Conservation (phyloP, 441 rosid species). For the Raphanus hybrid region DNA sequence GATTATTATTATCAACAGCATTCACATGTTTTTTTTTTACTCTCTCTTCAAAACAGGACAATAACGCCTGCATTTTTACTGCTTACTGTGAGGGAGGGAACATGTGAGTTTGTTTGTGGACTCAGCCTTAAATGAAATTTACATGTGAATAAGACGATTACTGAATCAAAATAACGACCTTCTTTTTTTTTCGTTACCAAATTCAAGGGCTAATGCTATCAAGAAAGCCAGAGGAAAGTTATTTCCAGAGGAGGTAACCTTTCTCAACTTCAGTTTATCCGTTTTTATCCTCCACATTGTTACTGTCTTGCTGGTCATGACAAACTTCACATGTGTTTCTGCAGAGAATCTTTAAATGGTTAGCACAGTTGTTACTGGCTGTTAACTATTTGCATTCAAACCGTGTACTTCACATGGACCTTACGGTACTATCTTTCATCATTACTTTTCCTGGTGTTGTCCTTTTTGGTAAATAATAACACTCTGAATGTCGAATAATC, state of each 20-base stretch:
- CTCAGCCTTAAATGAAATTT: background rate
- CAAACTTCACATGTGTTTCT: slow-evolving; percentile 21
- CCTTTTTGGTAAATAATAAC: slow-evolving; percentile 1
- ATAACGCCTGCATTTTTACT: slow-evolving; percentile 74
- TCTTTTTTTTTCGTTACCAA: background rate
- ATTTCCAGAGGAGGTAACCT: slow-evolving; percentile 81
- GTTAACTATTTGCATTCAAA: slow-evolving; percentile 93
- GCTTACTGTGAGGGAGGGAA: slow-evolving; percentile 87
- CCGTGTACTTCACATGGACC: slow-evolving; percentile 92
- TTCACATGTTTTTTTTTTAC: slow-evolving; percentile 25
- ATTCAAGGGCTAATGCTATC: slow-evolving; percentile 71
- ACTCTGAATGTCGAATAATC: slow-evolving; percentile 30
- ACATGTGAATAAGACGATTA: background rate
- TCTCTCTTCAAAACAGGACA: slow-evolving; percentile 50
- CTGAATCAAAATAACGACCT: background rate
- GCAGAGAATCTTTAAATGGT: slow-evolving; percentile 95
- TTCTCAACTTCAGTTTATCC: slow-evolving; percentile 7
- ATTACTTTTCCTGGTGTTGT: background rate
- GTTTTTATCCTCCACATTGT: background rate
- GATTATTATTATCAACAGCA: slow-evolving; percentile 1
- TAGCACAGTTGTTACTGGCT: slow-evolving; percentile 89
- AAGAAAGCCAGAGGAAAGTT: slow-evolving; percentile 84
- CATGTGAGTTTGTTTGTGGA: slow-evolving; percentile 64
- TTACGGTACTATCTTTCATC: slow-evolving; percentile 58
- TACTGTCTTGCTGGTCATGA: slow-evolving; percentile 19